Base-by-base conservation (phyloP, 2,329 filamentous ascomycete species). In the Trichoderma brevicompactum region DNA sequence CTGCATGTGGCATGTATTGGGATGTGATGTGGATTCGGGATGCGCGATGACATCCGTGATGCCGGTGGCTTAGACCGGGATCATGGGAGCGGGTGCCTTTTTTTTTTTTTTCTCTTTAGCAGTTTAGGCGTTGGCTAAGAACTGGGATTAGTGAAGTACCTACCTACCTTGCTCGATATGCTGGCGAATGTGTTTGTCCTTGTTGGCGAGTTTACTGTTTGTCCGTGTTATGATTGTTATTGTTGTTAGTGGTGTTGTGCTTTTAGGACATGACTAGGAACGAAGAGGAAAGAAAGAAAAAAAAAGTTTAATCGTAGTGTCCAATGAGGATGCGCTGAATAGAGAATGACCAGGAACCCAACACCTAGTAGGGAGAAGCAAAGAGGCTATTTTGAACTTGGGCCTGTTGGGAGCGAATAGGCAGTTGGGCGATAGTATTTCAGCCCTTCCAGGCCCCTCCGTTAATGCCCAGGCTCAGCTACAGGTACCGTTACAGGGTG, bases 1-100 rank as follows among this genome's bases (percentile, higher is more conserved):
- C 44, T 60, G 56, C 56, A 60, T 49, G 56, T 56, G 28, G 44
- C 44, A 40, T 48, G 32, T 5, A 12, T 12, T 48, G 19, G 40
- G 41, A 40, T 58, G 40, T 36, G 19, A 43, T 55, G 54, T 46
- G 41, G 55, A 28, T 32, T 59, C 55, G 55, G 55, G 43, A 59
- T 38, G 55, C 23, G 41, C 43, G 43, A 59, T 19, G 55, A 23
- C 55, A 59, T 48, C 43, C 43, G 41, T 23, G 55, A 43, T 12
- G 43, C 43, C 43, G 54, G 40, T 44, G 28, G 53, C 53, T 44
- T 43, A 10, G 53, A n/a, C 19, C 40, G 13, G 54, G 54, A n/a
- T 34, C 8, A 50, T 36, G 49, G 28, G 49, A 17, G 55, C 15
- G 55, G 50, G 28, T 15, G 40, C 40, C 10, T 43, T 44, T 10